Base-by-base conservation (phyloP, 164 flowering plant species). In the Echeveria elegans region DNA sequence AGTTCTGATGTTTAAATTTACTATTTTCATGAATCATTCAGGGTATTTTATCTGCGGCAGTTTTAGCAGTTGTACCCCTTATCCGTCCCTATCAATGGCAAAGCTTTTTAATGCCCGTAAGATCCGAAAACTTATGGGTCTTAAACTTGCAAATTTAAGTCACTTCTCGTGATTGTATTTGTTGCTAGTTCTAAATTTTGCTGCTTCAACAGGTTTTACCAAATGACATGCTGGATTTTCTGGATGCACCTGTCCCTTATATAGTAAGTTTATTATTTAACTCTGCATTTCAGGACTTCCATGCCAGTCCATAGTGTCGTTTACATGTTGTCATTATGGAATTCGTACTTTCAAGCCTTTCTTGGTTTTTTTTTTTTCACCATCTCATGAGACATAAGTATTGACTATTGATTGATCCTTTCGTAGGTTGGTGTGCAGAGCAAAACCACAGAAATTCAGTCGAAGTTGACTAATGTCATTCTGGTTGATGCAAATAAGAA, bases 81-180 rank as follows among this genome's bases (percentile, higher is more conserved):
- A 86, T 94, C 40, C 95, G 96, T 47, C 99, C 99, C 31, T 94
- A 81, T 73, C 91, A 83, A 70, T 94, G 99, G 99, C 99, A 94
- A 81, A 94, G 99, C 83, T 75, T 89, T 63, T 72, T 94, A 70
- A 91, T 94, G 97, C 99, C 99, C 53, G 99, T 94, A 84, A 64
- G 67, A 26, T 70, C 29, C 66, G 58, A 45, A 28, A 18, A 30
- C 64, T 29, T 31, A 2, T n/a, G n/a, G n/a, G 23, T 61, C 40
- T 5, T 61, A 34, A 61, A 1, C 38, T 31, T 61, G 11, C 56
- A 21, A 23, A 50, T 21, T 3, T 34, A 34, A 34, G 1, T n/a
- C 5, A 50, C 24, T 61, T 61, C 23, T 30, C 3, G 11, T 31
- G 14, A 23, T 15, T 32, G 38, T 61, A 30, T 21, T 7, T 34